Evolutionary conservation across 805 yeast genomes (phyloP), one percentile per base, ranked within the genome.

Genomic region (Candida quercuum): DNA sequence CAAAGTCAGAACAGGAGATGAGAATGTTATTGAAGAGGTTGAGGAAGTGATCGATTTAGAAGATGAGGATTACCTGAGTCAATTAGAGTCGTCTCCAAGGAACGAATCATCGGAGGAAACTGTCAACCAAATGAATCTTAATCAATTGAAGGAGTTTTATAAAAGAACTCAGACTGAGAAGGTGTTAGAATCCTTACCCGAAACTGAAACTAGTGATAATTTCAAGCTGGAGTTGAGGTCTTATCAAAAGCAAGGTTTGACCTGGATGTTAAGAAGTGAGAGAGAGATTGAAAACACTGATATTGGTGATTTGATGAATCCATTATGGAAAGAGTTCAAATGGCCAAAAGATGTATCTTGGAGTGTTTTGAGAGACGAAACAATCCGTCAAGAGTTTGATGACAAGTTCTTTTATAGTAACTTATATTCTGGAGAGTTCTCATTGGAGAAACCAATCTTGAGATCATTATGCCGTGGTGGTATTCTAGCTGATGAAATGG

Each of bases 401-500:
- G 35, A 42, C 6, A 50, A 49, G 14, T 58, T 51, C 31, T 88
- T 89, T 49, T 89, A 81, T 57, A 88, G 82, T 13, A 88, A 87
- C 51, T 57, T 85, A 40, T 83, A 80, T 53, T 76, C 83, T 38
- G 96, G 96, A 5, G 88, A 84, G 39, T 73, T 91, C 38, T 76
- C 91, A 1, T 48, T 75, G 13, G 71, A 72, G 17, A 76, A 73
- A 43, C 97, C 96, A 1, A 49, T 78, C 11, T 64, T 87, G 28
- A 75, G 70, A 40, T 67, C 80, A 2, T 52, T 72, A 15, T 71
- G 81, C 34, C 67, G 69, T 34, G 97, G 98, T 26, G 98, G 98
- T 3, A 84, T 89, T 16, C 63, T 89, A 13, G 95, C 97, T 0
- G 98, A 89, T 63, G 98, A 89, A 57, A 89, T 89, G 98, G 98